A percentile compares a stretch with the other conserved stretches of the same genome.
These are phyloP conservation scores for Epipyxis sp. DNA, from an alignment of 108 stramenopile species.

Conservation along the genomic window DNA sequence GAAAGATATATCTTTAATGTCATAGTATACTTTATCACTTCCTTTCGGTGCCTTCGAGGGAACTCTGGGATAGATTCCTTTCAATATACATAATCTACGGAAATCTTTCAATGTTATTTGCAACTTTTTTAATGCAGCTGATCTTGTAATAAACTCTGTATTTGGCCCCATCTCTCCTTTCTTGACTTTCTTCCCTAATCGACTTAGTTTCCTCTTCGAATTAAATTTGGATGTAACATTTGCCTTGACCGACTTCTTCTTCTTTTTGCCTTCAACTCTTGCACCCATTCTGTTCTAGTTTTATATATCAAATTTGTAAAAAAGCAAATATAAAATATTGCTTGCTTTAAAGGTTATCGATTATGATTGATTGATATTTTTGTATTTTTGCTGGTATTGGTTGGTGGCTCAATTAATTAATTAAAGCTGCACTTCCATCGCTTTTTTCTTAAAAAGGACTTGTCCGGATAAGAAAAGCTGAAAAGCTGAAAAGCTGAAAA, in stretches of 20 bases:
- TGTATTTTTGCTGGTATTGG: too few species aligned
- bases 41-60: constrained; percentile 68
- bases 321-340: too few species aligned
- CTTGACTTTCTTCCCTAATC: constrained; percentile 93
- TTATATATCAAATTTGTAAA: too few species aligned
- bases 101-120: constrained; percentile 95
- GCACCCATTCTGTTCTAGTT: constrained; percentile 10
- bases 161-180: constrained; percentile 80
- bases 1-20: constrained; percentile 91
- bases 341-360: too few species aligned
- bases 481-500: too few species aligned
- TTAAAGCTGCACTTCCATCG: too few species aligned
- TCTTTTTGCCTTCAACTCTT: constrained; percentile 14
- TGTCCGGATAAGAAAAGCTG: too few species aligned
- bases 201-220: constrained; percentile 83
- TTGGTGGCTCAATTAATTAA: too few species aligned
- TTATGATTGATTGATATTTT: too few species aligned
- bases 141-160: constrained; percentile 89
- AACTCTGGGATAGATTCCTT: constrained; percentile 96
- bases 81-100: constrained; percentile 94
- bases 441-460: too few species aligned
- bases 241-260: constrained; percentile 47
- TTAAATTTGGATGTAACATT: constrained; percentile 65
- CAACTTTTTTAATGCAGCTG: constrained; percentile 77
- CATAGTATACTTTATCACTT: constrained; percentile 86